phyloP scores from a whole-genome alignment of 176 grass and related monocot genomes.

The Carex parvula region DNA sequence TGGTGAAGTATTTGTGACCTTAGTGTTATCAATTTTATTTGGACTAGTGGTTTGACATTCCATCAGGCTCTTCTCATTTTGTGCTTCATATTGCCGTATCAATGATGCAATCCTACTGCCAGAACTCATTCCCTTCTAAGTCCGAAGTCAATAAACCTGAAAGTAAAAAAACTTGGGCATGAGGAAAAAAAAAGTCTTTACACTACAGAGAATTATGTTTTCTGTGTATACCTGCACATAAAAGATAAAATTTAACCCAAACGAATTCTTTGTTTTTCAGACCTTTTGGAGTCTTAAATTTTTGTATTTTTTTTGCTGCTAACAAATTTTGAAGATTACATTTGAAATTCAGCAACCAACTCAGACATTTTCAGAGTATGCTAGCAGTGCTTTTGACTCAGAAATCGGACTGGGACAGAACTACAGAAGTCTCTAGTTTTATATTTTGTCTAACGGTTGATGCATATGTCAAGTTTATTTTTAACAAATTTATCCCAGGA shows the following conservation, averaged over 20 bases:
- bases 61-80: constrained; percentile 4
- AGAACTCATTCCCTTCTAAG: constrained; percentile 14
- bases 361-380: background rate
- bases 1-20: background rate
- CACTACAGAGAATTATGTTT: too few species aligned
- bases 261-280: background rate
- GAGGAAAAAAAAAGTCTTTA: background rate
- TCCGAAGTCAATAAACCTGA: constrained; percentile 7
- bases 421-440: background rate
- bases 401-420: background rate
- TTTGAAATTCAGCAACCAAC: background rate
- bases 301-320: background rate
- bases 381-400: background rate
- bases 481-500: background rate
- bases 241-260: background rate
- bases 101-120: background rate
- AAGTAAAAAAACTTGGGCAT: background rate
- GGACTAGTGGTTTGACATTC: background rate
- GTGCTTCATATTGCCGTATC: background rate
- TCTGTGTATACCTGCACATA: background rate
- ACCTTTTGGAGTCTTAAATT: background rate
- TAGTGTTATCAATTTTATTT: background rate
- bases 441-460: background rate
- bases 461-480: background rate
- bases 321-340: background rate